A percentile compares a stretch with the other conserved stretches of the same genome.
Conservation (phyloP, 2,329 filamentous ascomycete species). For the Bipolaris victoriae region DNA sequence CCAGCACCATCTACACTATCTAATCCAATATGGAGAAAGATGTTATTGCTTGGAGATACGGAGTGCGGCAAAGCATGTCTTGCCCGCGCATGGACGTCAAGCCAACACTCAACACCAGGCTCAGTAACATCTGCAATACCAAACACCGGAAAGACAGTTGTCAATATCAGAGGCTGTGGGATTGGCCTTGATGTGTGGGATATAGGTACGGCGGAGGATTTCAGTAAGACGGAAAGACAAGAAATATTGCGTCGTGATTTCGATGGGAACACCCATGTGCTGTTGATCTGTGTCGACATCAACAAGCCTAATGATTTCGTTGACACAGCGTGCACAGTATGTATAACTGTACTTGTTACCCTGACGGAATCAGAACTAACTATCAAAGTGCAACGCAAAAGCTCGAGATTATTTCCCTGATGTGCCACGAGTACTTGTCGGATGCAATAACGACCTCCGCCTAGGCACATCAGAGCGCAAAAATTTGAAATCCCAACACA, state of each 20-base stretch:
- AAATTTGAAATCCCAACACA: no score
- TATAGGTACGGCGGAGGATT: no score
- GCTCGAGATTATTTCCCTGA: slow-evolving; percentile 13
- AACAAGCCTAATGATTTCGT: slow-evolving; percentile 14
- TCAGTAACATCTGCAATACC: not conserved
- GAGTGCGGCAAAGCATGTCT: slow-evolving; percentile 18
- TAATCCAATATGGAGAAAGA: slow-evolving; percentile 7
- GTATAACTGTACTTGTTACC: not conserved
- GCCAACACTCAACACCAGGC: not conserved
- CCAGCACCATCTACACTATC: not conserved
- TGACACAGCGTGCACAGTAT: slow-evolving; percentile 17
- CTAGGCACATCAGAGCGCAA: not conserved
- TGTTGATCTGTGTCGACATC: slow-evolving; percentile 27
- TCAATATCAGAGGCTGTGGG: not conserved
- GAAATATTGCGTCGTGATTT: no score
- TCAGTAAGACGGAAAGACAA: no score
- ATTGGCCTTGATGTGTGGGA: slow-evolving; percentile 7
- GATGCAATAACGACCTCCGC: slow-evolving; percentile 23
- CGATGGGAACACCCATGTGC: slow-evolving; percentile 5
- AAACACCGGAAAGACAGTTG: not conserved
- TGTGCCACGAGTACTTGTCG: slow-evolving; percentile 24
- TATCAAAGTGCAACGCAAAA: slow-evolving; percentile 19
- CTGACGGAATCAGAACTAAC: not conserved
- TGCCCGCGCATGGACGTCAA: slow-evolving; percentile 7
- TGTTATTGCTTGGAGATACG: slow-evolving; percentile 17